Evolutionary conservation across 2,329 filamentous ascomycete species (phyloP).

Genomic region (Leptographium galeiforme): DNA sequence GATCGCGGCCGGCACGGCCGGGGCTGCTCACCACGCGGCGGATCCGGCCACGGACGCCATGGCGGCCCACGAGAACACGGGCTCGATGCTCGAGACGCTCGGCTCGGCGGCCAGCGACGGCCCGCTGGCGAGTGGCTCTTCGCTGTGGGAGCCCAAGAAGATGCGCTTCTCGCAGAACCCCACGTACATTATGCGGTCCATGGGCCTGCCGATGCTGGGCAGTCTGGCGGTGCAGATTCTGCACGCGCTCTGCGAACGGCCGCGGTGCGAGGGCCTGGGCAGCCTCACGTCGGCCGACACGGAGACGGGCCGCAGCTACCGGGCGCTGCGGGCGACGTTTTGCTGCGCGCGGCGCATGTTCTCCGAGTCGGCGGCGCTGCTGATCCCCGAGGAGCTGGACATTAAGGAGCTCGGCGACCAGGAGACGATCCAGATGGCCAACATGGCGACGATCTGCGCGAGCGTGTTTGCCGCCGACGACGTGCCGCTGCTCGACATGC

Average conservation of each 20-base stretch:
- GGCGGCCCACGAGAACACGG: not conserved
- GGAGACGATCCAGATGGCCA: conserved; percentile 31
- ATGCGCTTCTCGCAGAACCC: conserved; percentile 21
- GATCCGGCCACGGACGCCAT: not conserved
- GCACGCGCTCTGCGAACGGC: conserved; percentile 21
- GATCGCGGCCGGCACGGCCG: not conserved
- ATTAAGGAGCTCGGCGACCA: conserved; percentile 24
- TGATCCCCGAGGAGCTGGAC: conserved; percentile 23
- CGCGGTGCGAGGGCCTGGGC: conserved; percentile 16
- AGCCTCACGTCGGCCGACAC: conserved; percentile 18
- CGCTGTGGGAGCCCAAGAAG: conserved; percentile 15
- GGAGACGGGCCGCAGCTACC: conserved; percentile 22
- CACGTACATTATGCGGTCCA: conserved; percentile 20
- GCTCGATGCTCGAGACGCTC: not conserved
- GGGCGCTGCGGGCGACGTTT: conserved; percentile 20
- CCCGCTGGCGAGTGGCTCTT: conserved; percentile 4
- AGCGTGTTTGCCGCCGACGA: conserved; percentile 25
- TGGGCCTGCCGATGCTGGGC: conserved; percentile 22
- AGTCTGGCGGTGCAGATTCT: conserved; percentile 24
- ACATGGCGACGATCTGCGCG: conserved; percentile 31
- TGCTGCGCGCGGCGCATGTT: conserved; percentile 20
- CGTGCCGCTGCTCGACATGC: conserved; percentile 26
- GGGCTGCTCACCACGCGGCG: not conserved
- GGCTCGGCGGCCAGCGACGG: conserved; percentile 4
- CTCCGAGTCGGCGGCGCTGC: conserved; percentile 17